phyloP scores from a whole-genome alignment of 2,329 filamentous ascomycete genomes.

The Botrytis medusae region DNA sequence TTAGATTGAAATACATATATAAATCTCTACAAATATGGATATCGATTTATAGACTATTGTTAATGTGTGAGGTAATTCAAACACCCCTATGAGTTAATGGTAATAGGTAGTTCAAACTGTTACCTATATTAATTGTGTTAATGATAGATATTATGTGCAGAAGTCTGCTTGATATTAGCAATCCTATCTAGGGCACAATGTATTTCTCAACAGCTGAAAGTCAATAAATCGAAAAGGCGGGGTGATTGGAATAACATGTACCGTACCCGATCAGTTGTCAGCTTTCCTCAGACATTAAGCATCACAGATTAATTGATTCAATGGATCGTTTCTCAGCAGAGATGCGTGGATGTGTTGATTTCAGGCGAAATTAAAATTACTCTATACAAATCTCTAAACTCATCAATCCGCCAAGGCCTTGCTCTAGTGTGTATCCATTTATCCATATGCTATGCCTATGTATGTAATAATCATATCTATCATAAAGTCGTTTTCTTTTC shows the following conservation, averaged over 20 bases:
- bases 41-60: too few species aligned
- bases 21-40: too few species aligned
- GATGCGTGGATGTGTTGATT: neutral
- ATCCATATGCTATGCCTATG: neutral
- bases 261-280: neutral
- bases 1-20: too few species aligned
- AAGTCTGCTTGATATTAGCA: too few species aligned
- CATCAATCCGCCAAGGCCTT: neutral
- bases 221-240: neutral
- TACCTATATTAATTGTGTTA: too few species aligned
- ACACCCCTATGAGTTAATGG: too few species aligned
- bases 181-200: too few species aligned
- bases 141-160: too few species aligned
- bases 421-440: neutral
- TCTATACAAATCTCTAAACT: conserved; percentile 7
- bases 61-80: too few species aligned
- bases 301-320: neutral
- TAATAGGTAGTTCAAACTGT: too few species aligned
- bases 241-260: neutral
- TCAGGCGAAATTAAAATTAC: neutral
- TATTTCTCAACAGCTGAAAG: neutral
- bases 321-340: neutral
- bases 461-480: neutral
- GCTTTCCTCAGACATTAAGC: neutral
- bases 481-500: neutral